Base-by-base conservation (phyloP, 2,329 filamentous ascomycete species). In the Colletotrichum simmondsii region DNA sequence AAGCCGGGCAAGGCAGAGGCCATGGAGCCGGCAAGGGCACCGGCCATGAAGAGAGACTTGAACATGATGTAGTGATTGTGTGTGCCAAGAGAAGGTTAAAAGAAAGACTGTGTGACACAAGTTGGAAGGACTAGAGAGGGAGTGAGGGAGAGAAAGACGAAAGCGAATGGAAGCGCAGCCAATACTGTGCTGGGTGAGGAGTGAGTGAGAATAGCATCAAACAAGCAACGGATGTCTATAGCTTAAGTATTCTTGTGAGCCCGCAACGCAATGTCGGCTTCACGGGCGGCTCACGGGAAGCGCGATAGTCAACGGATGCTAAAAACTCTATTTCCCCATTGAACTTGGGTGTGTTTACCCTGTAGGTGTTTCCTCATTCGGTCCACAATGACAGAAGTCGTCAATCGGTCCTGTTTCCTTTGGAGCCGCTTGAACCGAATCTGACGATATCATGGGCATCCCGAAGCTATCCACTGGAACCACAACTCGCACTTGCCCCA, bases 1-100 rank as follows among this genome's bases (percentile, higher is more conserved):
- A 37, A 12, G 8, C 65, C 60, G 53, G 66, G 70, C n/a, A 70
- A 26, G 60, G 66, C 70, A 46, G 65, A 72, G 26, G 60, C 65
- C 35, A 72, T 16, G 22, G 67, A 57, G 60, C 60, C 70, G 2
- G 59, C 54, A 54, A 70, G 46, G 60, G 54, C 59, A 6, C 61
- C 49, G 37, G 71, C 68, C 58, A 71, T 4, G 28, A 71, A 35
- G 10, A 59, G n/a, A 11, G 68, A 67, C 19, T 46, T 60, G 46
- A 66, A 24, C 71, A 73, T 73, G 26, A 42, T 54, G 57, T 46
- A 46, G 53, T 54, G 42, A 26, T 60, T 53, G 22, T 32, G 24
- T 24, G 54, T 60, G 66, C 46, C 70, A 65, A 61, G 37, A 22
- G 46, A 49, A 32, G 69, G 22, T 12, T 37, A 22, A 70, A 69